Evolutionary conservation across 345 rosid genomes (phyloP), one percentile per base, ranked within the genome.

Genomic region (Heritiera fomes): DNA sequence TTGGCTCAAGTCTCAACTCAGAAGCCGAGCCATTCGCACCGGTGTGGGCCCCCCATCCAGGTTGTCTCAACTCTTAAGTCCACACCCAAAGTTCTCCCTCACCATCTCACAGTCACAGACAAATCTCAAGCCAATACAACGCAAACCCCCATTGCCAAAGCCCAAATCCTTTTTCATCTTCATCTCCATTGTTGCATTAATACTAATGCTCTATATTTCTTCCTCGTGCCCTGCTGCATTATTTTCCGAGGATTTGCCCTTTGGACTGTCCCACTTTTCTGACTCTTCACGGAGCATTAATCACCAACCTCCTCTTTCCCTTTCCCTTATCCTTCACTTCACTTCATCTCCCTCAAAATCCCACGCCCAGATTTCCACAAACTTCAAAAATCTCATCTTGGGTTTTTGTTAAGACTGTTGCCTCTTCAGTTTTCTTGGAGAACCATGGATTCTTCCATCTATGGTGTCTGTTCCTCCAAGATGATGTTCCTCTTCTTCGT

Each of bases 381-480:
- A 41, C 56, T 6, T 43, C 62, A 46, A 38, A 15, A 10, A 43
- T 17, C 46, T 47, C 75, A 20, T 67, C 55, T 64, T 70, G 38
- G 52, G 65, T 23, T 12, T 46, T 66, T 50, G 15, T 50, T 17
- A 12, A 50, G 12, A 12, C 14, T 50, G 53, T 50, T 50, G 12
- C 15, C 12, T 13, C 12, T 60, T 60, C 38, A 3, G 64, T 23
- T 28, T 23, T 23, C 7, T 58, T 56, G 60, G 70, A 79, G 85
- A 86, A 62, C 89, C 86, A 93, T 91, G 95, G 91, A 79, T 85
- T 60, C 83, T 66, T 67, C 64, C 67, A 58, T 83, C 88, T 73
- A 78, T 77, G 92, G 89, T 81, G 78, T 87, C 90, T 81, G 85
- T 69, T 60, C 66, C 15, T 75, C 53, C 77, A 41, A 47, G 46